Conservation (phyloP, 257 asterid genomes). For the Rehmannia glutinosa region DNA sequence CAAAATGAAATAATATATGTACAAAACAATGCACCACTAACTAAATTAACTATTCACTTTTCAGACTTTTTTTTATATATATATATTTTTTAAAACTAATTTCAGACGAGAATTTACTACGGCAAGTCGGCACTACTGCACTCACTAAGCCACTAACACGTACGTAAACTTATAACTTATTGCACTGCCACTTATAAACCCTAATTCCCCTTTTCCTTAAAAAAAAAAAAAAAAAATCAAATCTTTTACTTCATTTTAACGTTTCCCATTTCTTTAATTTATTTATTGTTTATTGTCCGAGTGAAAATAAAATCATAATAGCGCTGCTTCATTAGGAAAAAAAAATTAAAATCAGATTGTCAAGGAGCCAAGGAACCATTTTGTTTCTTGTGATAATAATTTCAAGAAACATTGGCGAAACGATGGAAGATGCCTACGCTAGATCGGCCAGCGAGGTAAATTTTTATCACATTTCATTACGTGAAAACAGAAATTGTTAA, state of each 20-base stretch:
- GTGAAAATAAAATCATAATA: conserved; percentile 5
- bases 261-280: background rate
- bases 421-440: conserved; percentile 88
- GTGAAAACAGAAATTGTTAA: background rate
- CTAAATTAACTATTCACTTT: too few species aligned
- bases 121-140: too few species aligned
- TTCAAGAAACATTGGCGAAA: conserved; percentile 4
- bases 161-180: too few species aligned
- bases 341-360: background rate
- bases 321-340: background rate
- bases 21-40: too few species aligned
- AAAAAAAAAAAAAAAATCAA: too few species aligned
- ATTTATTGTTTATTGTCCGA: background rate
- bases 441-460: conserved; percentile 80
- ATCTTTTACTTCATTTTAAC: conserved; percentile 14
- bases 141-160: too few species aligned
- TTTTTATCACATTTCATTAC: background rate
- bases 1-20: too few species aligned
- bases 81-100: too few species aligned
- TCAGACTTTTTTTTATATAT: too few species aligned
- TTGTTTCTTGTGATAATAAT: background rate
- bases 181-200: conserved; percentile 25
- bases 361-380: background rate
- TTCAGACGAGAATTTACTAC: too few species aligned
- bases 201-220: conserved; percentile 23